Evolutionary conservation across 2,329 filamentous ascomycete genomes (phyloP), one percentile per base, ranked within the genome.

Genomic region (Fusarium aywerte): DNA sequence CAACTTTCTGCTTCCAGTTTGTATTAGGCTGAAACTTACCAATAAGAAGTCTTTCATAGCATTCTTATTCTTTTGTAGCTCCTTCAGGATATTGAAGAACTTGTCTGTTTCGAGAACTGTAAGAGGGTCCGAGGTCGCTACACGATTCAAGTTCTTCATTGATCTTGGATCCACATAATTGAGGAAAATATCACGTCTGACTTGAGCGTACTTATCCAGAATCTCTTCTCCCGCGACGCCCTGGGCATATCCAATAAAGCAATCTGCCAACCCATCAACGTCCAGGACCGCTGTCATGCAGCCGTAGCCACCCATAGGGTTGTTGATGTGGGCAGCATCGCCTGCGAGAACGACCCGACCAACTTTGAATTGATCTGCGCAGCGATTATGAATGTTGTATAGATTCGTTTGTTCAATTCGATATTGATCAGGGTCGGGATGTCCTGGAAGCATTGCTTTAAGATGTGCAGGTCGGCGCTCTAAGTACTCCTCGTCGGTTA

Each of bases 381-480:
- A 58, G 3, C 55, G 55, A 3, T 58, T 58, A 13, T 58, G 55
- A 10, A 56, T 58, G 6, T 58, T 58, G 39, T 58, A 58, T 2
- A 56, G 3, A 1, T 58, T 58, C 1, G 55, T 56, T 0, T 56
- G 55, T 18, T 56, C 55, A 4, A 58, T 39, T 4, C 25, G 50
- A 4, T 58, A 58, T 10, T 58, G 25, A 0, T 18, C 32, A 1
- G 50, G 20, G 1, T 58, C n/a, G 0, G 55, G 55, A 12, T 45
- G 20, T 3, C 55, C 55, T 4, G 55, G 55, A 1, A 58, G 38
- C 55, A 58, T 58, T 6, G 55, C 55, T 7, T 33, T 56, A 21
- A 58, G 35, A 13, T 58, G 55, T 10, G 15, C 15, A 12, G 55
- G 50, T 8, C 55, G 50, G 6, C 50, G 55, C 0, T 36, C 11